Conservation (phyloP, 2,329 filamentous ascomycete species). For the Aspergillus ochraceus region DNA sequence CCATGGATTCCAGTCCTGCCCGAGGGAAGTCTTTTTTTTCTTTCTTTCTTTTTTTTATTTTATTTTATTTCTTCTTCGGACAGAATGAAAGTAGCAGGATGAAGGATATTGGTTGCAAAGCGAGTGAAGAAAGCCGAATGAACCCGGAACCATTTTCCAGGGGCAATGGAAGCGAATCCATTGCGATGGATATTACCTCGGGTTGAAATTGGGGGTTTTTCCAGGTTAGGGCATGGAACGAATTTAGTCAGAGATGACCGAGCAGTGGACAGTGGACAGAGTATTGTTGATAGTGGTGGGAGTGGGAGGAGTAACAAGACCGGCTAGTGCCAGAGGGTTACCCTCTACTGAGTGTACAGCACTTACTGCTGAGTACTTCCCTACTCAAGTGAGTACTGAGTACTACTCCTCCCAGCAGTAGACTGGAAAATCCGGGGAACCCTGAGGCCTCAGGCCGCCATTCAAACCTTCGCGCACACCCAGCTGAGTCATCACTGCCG, state of each 20-base stretch:
- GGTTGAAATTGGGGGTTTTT: background rate
- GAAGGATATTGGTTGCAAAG: background rate
- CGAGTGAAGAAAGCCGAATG: background rate
- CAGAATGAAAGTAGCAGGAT: no score
- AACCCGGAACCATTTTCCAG: constrained; percentile 8
- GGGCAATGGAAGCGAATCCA: background rate
- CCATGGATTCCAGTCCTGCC: constrained; percentile 3
- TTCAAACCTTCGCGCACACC: background rate
- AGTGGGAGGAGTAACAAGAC: no score
- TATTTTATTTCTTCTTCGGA: no score
- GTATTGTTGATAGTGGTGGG: no score
- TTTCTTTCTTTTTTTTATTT: no score
- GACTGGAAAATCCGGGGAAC: background rate
- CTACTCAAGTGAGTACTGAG: no score
- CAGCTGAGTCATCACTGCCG: background rate
- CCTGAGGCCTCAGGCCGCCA: no score
- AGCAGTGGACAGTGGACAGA: no score
- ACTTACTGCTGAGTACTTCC: no score
- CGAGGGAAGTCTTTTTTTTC: background rate
- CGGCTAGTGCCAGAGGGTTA: no score
- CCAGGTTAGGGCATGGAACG: background rate
- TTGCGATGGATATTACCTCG: background rate
- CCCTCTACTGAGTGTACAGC: no score
- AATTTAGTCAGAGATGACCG: background rate
- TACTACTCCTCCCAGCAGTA: no score